These are phyloP conservation scores for Cyclanthera cordifolia DNA, from an alignment of 306 rosid genomes.

Conservation along the genomic window DNA sequence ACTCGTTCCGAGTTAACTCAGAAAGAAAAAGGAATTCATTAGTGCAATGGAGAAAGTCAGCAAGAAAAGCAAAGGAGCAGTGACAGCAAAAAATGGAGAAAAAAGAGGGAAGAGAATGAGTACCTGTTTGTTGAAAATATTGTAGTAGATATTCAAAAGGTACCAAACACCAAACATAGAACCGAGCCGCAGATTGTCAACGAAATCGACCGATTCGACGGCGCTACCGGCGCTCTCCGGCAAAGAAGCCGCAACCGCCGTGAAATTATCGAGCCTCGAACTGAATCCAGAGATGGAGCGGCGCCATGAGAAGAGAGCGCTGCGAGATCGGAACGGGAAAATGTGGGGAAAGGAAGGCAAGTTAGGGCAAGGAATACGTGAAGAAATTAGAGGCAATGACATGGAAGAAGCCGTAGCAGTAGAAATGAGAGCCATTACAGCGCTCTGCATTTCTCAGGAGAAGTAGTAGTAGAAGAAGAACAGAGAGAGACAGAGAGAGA, in stretches of 20 bases:
- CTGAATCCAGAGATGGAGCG: background rate
- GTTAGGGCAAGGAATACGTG: background rate
- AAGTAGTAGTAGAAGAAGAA: background rate
- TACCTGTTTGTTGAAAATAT: slow-evolving; percentile 92
- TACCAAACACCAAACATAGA: slow-evolving; percentile 62
- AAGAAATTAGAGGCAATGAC: background rate
- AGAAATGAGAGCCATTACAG: background rate
- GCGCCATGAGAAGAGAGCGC: background rate
- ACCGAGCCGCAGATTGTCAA: slow-evolving; percentile 50
- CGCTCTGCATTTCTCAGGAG: background rate
- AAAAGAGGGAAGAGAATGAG: background rate
- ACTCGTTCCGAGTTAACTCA: too few species aligned
- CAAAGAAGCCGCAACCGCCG: slow-evolving; percentile 36
- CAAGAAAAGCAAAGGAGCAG: background rate
- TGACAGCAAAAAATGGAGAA: background rate
- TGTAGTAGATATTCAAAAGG: slow-evolving; percentile 76
- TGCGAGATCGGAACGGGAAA: background rate
- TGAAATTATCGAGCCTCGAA: slow-evolving; percentile 17
- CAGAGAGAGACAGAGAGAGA: background rate
- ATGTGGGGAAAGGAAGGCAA: background rate
- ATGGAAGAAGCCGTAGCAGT: background rate
- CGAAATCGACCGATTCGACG: slow-evolving; percentile 10
- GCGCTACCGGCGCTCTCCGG: slow-evolving; percentile 40
- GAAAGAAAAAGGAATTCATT: background rate
- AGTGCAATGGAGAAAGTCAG: background rate